Conservation (phyloP, 1,139 yeast genomes). For the Trichomonascaceae sp. region DNA sequence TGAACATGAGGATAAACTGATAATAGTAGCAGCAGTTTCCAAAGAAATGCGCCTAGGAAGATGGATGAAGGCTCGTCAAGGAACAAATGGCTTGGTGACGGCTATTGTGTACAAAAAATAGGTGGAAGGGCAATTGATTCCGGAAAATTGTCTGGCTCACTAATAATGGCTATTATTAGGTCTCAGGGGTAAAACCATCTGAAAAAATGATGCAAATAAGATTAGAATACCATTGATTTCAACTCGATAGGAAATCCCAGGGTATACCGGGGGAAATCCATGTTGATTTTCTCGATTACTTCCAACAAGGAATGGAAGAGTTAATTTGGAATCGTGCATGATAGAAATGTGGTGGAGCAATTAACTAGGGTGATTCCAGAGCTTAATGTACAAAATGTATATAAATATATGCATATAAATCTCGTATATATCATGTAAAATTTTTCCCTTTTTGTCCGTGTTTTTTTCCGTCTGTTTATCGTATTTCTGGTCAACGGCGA, state of each 20-base stretch:
- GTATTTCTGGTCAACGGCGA: not conserved
- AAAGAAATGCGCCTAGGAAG: conserved; percentile 88
- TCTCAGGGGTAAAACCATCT: not conserved
- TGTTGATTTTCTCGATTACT: not conserved
- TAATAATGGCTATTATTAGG: not conserved
- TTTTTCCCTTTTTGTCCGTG: not conserved
- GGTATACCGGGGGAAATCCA: not conserved
- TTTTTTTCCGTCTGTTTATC: not conserved
- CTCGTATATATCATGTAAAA: not conserved
- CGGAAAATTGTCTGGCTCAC: not conserved
- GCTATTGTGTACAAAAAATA: conserved; percentile 12
- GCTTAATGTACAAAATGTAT: not conserved
- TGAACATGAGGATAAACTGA: conserved; percentile 49
- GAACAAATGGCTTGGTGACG: conserved; percentile 26
- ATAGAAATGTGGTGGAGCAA: not conserved
- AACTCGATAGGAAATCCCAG: not conserved
- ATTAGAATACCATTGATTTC: not conserved
- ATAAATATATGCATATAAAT: not conserved
- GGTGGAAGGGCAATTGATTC: not conserved
- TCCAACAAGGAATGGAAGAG: not conserved
- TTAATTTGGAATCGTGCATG: not conserved
- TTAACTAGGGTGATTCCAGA: not conserved
- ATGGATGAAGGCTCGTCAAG: conserved; percentile 44
- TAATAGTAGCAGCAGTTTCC: conserved; percentile 61
- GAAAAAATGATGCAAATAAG: not conserved